Base-by-base conservation (phyloP, 495 filamentous ascomycete genomes). In the Oleoguttula mirabilis region DNA sequence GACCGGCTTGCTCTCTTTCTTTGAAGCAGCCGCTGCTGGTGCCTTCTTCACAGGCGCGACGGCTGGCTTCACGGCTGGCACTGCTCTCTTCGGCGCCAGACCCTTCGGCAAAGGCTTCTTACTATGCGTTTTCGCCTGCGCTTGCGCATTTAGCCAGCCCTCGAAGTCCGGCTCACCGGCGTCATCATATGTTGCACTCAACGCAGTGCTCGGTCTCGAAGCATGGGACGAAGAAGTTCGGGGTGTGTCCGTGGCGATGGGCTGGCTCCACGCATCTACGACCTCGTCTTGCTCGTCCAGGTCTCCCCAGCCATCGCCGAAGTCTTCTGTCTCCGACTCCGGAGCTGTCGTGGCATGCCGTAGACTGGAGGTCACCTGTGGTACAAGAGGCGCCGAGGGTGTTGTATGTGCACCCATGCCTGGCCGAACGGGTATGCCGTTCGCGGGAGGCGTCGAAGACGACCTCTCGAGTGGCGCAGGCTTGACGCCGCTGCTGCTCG, bases 121-220 rank as follows among this genome's bases (percentile, higher is more conserved):
- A 0, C 52, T 36, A 1, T 62, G 58, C 32, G 66, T 63, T 61
- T 88, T 94, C 47, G 80, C 72, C 50, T 80, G 65, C 15, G 77
- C 72, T 60, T 93, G 86, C 12, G 84, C 85, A 8, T 82, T 84
- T 32, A 94, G 60, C 86, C 88, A 93, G 4, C 84, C 85, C 15
- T 86, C 88, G 61, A 95, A 95, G 58, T 95, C 88, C 1, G 86
- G 86, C 55, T 95, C 86, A 2, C 78, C 79, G 22, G 79, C 77
- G 54, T 92, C 84, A 46, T 87, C 82, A 48, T 79, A 92, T 0
- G 76, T 70, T 10, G 65, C 68, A 2, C 67, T 56, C 0, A 52
- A 8, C 12, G 64, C 41, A 12, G 66, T 47, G 8, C 60, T 54
- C 3, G 60, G 40, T 49, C 53, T 39, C 32, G 55, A 41, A 41